A percentile compares a stretch with the other conserved stretches of the same genome.
Conservation (phyloP, 768 basidiomycete genomes). For the Xerocomellus chrysenteron region DNA sequence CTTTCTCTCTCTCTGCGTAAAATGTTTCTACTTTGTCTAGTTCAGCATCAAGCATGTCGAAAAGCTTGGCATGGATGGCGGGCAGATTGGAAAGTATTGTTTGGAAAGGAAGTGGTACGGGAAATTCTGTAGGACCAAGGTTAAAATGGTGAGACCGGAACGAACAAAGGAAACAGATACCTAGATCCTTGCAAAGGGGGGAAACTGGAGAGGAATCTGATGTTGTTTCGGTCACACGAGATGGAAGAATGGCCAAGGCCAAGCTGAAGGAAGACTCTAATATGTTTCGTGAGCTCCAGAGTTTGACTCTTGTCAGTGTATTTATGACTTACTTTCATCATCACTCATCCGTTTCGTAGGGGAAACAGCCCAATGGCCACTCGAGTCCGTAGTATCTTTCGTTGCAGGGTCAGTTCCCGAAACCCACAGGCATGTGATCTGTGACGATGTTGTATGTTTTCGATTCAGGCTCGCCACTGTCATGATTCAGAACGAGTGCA, state of each 20-base stretch:
- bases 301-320: too few relatives aligned
- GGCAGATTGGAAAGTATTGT: constrained; percentile 56
- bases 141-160: background rate
- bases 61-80: constrained; percentile 66
- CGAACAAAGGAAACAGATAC: constrained; percentile 5
- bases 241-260: background rate
- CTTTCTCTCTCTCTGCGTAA: constrained; percentile 68
- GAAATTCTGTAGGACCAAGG: constrained; percentile 3
- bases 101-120: constrained; percentile 36
- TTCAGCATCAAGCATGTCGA: constrained; percentile 64
- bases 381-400: background rate
- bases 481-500: background rate
- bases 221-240: background rate
- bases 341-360: background rate
- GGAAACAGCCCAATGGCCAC: background rate
- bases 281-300: background rate
- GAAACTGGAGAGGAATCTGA: background rate
- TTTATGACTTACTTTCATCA: constrained; percentile 11
- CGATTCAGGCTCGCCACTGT: background rate
- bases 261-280: constrained; percentile 9
- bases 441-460: background rate
- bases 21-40: constrained; percentile 86
- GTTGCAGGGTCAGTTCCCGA: background rate
- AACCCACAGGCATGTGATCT: background rate
- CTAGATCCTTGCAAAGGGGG: constrained; percentile 4